These are phyloP conservation scores for Claviceps maximensis DNA, from an alignment of 2,329 filamentous ascomycete species.

Conservation along the genomic window DNA sequence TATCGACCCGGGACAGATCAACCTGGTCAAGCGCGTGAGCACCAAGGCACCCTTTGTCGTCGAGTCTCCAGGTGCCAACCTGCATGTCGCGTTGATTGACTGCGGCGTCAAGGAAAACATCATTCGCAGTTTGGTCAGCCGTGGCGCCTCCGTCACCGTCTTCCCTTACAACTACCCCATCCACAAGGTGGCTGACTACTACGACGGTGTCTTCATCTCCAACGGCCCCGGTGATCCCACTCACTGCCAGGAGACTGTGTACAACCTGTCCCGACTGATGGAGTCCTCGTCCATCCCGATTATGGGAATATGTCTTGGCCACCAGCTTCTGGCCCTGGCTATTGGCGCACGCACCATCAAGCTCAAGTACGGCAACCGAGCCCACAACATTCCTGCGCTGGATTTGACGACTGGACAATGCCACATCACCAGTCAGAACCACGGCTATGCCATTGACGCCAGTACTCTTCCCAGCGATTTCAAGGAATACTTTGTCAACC, in stretches of 20 bases:
- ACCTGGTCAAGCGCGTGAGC: constrained; percentile 89
- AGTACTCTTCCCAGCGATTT: constrained; percentile 71
- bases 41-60: constrained; percentile 98
- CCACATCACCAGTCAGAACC: constrained; percentile 98
- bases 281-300: constrained; percentile 81
- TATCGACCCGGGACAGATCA: constrained; percentile 89
- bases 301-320: constrained; percentile 96
- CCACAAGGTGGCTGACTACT: constrained; percentile 95
- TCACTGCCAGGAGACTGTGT: constrained; percentile 87
- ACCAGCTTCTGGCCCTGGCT: constrained; percentile 87
- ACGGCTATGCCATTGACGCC: constrained; percentile 89
- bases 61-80: constrained; percentile 65
- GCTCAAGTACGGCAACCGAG: constrained; percentile 98
- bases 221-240: constrained; percentile 97
- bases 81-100: constrained; percentile 90
- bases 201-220: constrained; percentile 97
- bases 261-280: constrained; percentile 84
- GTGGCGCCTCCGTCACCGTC: constrained; percentile 82
- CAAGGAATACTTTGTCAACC: constrained; percentile 97
- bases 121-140: constrained; percentile 80
- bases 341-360: constrained; percentile 84
- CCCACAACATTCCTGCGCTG: constrained; percentile 93
- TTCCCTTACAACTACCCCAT: constrained; percentile 97
- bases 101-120: constrained; percentile 99
- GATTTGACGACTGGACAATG: constrained; percentile 92